Evolutionary conservation across 1,284 basidiomycete genomes (phyloP).

Genomic region (Rhodotorula sp.): DNA sequence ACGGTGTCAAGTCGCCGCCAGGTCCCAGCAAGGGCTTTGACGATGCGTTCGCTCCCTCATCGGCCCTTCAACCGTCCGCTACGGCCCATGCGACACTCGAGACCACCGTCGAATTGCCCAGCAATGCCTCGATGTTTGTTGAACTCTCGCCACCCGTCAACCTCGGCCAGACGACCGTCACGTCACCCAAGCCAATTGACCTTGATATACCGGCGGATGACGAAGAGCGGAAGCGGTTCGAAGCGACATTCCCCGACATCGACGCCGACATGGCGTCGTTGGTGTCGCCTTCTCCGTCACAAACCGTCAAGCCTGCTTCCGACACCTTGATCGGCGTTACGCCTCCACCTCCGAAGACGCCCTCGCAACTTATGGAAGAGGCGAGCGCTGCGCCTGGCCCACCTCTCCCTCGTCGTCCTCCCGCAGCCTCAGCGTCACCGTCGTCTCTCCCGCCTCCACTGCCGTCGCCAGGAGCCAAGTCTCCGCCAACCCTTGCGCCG

Average conservation of each 20-base stretch:
- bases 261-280: conserved; percentile 2
- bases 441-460: neutral
- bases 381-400: conserved; percentile 6
- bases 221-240: conserved; percentile 27
- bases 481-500: neutral
- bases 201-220: neutral
- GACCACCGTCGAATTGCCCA: conserved; percentile 16
- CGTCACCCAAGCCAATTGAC: neutral
- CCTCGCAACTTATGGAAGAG: conserved; percentile 26
- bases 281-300: neutral
- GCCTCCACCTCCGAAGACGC: neutral
- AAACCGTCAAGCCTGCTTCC: neutral
- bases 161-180: too few species aligned
- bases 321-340: neutral
- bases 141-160: conserved; percentile 1
- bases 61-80: neutral
- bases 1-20: neutral
- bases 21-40: conserved; percentile 16
- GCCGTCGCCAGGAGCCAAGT: neutral
- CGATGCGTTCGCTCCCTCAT: conserved; percentile 22
- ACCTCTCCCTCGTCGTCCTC: conserved; percentile 27
- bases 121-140: conserved; percentile 25
- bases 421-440: neutral
- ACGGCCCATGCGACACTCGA: conserved; percentile 2
- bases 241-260: conserved; percentile 31